Evolutionary conservation across 352 stramenopile genomes (phyloP), one percentile per base, ranked within the genome.

Genomic region (Pythium vanterpoolii): DNA sequence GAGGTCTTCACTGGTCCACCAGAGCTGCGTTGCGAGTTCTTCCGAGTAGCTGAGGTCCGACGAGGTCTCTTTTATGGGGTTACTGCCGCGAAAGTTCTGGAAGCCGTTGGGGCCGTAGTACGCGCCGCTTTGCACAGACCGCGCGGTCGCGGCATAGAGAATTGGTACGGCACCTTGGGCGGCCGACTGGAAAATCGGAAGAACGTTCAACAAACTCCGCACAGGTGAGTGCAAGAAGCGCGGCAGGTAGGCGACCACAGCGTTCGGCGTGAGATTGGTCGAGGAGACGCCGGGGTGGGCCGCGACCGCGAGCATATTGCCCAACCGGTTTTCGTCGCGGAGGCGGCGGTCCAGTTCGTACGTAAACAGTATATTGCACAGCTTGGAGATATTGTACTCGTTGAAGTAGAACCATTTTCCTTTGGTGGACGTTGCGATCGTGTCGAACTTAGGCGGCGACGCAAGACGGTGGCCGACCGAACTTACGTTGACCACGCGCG

Each of bases 401-500:
- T 74, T 69, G 19, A 71, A 56, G 58, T 77, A 79, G 18, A 62
- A 24, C 42, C 64, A 71, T 46, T 60, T 53, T 43, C 51, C 45
- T 23, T 53, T 46, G 14, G 30, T 56, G 19, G 34, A 68, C 5
- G 38, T 52, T 6, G 36, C 34, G 48, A 65, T 28, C 5, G 62
- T 68, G 36, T 56, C 55, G 40, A 65, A 69, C 16, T 69, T 51
- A 8, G 60, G 51, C 19, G 54, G 31, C 21, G 24, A 33, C 5
- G 49, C 19, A 2, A 46, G 21, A 2, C 46, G 56, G 40, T 77
- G 69, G 27, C 47, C 46, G 10, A 65, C 24, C 24, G 69, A 80
- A 36, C 74, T 83, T 18, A 87, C 68, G 43, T 73, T 76, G 13
- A 87, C 71, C 5, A 87, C 60, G 16, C 74, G 72, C 1, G 77